Evolutionary conservation across 2,329 filamentous ascomycete species (phyloP).

Genomic region (Didymella sp.): DNA sequence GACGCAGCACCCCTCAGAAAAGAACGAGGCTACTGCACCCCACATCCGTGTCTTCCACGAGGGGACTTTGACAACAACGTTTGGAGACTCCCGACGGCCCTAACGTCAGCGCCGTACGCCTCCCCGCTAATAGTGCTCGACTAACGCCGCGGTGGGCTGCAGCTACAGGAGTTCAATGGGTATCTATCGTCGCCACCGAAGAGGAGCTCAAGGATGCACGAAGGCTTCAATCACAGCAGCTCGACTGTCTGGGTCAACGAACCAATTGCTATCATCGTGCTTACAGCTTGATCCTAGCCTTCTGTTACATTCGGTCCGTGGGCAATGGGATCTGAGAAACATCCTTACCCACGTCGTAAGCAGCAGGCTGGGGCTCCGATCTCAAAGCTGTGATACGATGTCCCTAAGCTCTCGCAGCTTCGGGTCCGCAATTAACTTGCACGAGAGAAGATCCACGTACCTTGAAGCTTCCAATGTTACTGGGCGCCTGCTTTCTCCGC

Average conservation of each 20-base stretch:
- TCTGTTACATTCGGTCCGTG: not conserved
- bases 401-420: conserved; percentile 13
- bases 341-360: conserved; percentile 7
- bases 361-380: conserved; percentile 7
- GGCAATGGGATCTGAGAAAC: not conserved
- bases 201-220: not conserved
- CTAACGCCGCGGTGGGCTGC: conserved; percentile 21
- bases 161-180: conserved; percentile 17
- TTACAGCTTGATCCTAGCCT: not conserved
- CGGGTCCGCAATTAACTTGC: conserved; percentile 38
- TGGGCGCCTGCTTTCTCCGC: conserved; percentile 34
- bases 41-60: conserved; percentile 42
- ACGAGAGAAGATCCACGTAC: conserved; percentile 22
- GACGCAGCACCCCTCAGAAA: conserved; percentile 25
- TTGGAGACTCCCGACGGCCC: conserved; percentile 4
- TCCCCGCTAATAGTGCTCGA: conserved; percentile 23
- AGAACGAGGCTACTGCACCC: conserved; percentile 39
- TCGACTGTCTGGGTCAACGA: not conserved
- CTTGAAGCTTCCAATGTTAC: conserved; percentile 22
- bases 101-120: conserved; percentile 31
- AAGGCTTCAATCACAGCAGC: not conserved
- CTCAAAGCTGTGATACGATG: conserved; percentile 13
- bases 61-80: conserved; percentile 1
- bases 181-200: conserved; percentile 4
- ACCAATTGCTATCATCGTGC: not conserved